Percentiles rank a stretch among this genome's conserved stretches.
phyloP scores from a whole-genome alignment of 495 filamentous ascomycete species.

The Neurospora sp. region DNA sequence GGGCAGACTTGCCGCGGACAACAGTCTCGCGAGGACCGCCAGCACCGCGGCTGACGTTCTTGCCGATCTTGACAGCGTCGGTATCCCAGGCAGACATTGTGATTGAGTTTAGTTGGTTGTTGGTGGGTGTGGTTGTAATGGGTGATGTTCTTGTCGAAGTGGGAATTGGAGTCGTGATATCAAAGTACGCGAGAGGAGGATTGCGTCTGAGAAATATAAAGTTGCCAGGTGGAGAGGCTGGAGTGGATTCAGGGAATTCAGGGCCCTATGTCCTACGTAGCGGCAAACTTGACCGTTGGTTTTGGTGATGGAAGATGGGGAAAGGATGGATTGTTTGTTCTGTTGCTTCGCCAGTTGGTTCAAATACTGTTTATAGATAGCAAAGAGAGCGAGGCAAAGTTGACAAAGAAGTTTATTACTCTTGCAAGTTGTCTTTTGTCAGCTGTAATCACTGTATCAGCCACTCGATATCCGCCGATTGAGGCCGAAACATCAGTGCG shows the following conservation, averaged over 20 bases:
- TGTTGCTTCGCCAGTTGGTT: background rate
- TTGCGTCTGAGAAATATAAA: conserved; percentile 1
- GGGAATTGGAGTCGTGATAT: background rate
- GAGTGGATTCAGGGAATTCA: background rate
- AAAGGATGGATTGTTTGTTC: background rate
- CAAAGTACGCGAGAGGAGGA: background rate
- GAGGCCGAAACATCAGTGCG: background rate
- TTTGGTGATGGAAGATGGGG: background rate
- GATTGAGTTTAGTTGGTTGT: conserved; percentile 9
- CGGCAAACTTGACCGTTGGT: background rate
- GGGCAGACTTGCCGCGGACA: conserved; percentile 71
- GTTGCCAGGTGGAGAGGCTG: conserved; percentile 1
- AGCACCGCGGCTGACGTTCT: conserved; percentile 57
- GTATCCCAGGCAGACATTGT: conserved; percentile 65
- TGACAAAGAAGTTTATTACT: background rate
- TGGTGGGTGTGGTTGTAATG: background rate
- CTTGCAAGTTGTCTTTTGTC: background rate
- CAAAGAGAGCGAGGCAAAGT: conserved; percentile 1
- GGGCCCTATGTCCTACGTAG: background rate
- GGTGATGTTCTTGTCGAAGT: background rate
- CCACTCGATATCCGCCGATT: background rate
- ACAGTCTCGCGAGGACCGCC: conserved; percentile 67
- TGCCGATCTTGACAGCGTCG: conserved; percentile 81
- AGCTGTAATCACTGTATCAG: background rate
- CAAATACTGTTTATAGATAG: background rate